These are phyloP conservation scores for Helichrysum umbraculigerum DNA, from an alignment of 129 eudicot genomes.

Conservation along the genomic window DNA sequence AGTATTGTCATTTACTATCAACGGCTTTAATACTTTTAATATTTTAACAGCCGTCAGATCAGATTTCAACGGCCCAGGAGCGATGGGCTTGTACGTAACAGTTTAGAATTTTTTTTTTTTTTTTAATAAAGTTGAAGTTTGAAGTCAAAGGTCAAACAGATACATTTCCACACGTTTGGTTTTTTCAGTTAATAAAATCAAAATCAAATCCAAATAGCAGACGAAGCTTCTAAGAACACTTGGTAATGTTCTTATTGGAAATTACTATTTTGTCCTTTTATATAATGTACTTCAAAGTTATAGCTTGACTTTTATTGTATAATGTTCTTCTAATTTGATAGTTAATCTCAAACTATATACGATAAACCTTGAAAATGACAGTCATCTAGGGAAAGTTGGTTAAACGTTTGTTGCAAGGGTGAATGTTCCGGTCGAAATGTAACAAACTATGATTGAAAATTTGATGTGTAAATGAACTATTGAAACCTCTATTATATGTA, in stretches of 20 bases:
- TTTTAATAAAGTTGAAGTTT: background rate
- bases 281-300: background rate
- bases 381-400: too few species aligned
- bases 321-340: too few species aligned
- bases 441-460: too few species aligned
- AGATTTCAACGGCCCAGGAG: conserved; percentile 32
- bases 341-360: too few species aligned
- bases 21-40: conserved; percentile 1
- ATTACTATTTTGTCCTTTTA: background rate
- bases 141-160: conserved; percentile 34
- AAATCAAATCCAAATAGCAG: conserved; percentile 12
- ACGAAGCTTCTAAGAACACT: conserved; percentile 32
- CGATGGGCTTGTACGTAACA: conserved; percentile 17
- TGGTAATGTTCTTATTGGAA: background rate
- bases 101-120: too few species aligned
- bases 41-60: conserved; percentile 28
- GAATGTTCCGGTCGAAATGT: too few species aligned
- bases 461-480: too few species aligned
- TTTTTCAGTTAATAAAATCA: conserved; percentile 8
- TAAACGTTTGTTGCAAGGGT: too few species aligned
- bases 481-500: too few species aligned
- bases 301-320: too few species aligned
- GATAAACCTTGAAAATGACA: too few species aligned
- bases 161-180: conserved; percentile 30
- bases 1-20: background rate